Conservation (phyloP, 1,284 basidiomycete species). For the Pseudozyma thailandica region DNA sequence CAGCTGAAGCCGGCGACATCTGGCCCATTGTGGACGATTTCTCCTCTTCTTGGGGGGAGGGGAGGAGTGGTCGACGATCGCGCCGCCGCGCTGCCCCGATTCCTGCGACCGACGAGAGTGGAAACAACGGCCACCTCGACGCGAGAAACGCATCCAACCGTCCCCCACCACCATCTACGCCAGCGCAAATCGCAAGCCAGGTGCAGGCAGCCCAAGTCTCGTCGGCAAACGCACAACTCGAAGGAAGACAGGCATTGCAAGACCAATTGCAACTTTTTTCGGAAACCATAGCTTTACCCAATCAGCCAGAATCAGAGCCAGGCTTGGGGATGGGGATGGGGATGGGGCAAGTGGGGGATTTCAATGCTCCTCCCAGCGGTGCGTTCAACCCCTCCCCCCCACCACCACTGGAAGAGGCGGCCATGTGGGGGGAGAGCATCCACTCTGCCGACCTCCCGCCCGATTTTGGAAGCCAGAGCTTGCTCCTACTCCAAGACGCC, state of each 20-base stretch:
- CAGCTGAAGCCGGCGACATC: slow-evolving; percentile 32
- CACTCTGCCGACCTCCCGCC: slow-evolving; percentile 7
- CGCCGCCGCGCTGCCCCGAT: too few relatives aligned
- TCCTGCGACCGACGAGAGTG: too few relatives aligned
- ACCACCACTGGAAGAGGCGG: neutral
- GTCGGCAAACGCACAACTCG: slow-evolving; percentile 12
- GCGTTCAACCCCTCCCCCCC: neutral
- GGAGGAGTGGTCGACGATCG: neutral
- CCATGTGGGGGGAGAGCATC: neutral
- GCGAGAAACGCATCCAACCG: slow-evolving; percentile 12
- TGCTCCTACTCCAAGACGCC: neutral
- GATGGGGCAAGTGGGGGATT: slow-evolving; percentile 6
- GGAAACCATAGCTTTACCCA: too few relatives aligned
- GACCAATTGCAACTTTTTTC: slow-evolving; percentile 30
- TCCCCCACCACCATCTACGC: slow-evolving; percentile 1
- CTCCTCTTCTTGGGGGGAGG: neutral
- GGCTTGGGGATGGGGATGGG: too few relatives aligned
- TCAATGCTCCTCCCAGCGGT: neutral
- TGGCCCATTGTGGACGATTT: too few relatives aligned
- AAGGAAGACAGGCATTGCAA: slow-evolving; percentile 23
- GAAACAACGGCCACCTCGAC: too few relatives aligned
- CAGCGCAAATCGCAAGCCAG: slow-evolving; percentile 7
- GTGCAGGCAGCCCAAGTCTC: slow-evolving; percentile 23
- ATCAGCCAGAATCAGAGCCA: too few relatives aligned
- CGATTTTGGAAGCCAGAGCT: slow-evolving; percentile 4